A percentile compares a stretch with the other conserved stretches of the same genome.
phyloP scores from a whole-genome alignment of 495 filamentous ascomycete genomes.

The Penicillium longicatenatum region DNA sequence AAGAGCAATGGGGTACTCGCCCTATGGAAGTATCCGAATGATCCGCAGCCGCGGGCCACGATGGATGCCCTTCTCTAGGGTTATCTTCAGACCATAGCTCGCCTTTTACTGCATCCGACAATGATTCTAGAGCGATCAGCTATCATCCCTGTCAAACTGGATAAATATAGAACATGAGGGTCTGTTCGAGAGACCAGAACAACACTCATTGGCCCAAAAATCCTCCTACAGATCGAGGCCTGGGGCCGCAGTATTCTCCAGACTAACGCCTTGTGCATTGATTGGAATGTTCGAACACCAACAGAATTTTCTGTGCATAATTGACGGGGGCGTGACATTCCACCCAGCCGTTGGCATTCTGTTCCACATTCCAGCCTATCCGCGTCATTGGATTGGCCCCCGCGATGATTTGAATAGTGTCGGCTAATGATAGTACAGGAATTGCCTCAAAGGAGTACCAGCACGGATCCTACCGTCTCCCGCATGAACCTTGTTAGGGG shows the following conservation, averaged over 20 bases:
- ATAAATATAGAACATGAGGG: constrained; percentile 28
- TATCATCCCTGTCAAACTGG: constrained; percentile 5
- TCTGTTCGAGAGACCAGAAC: constrained; percentile 11
- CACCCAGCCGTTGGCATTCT: constrained; percentile 33
- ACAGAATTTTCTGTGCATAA: constrained; percentile 33
- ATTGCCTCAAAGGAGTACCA: not conserved
- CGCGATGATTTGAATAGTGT: not conserved
- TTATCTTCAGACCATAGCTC: not conserved
- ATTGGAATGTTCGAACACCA: constrained; percentile 27
- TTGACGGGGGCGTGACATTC: constrained; percentile 40
- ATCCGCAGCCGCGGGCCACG: not conserved
- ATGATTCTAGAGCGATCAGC: constrained; percentile 5
- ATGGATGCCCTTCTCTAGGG: not conserved
- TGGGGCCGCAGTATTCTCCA: constrained; percentile 11
- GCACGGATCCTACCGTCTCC: constrained; percentile 24
- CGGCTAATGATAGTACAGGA: not conserved
- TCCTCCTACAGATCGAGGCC: constrained; percentile 17
- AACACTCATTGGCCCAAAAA: constrained; percentile 13
- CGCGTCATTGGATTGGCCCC: constrained; percentile 14
- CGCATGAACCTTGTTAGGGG: constrained; percentile 14
- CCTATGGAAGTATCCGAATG: not conserved
- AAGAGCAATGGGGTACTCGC: not conserved
- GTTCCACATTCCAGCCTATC: constrained; percentile 29
- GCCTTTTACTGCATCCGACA: constrained; percentile 20
- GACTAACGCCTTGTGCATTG: not conserved